Conservation (phyloP, 2,329 filamentous ascomycete genomes). For the Colletotrichum sp. region DNA sequence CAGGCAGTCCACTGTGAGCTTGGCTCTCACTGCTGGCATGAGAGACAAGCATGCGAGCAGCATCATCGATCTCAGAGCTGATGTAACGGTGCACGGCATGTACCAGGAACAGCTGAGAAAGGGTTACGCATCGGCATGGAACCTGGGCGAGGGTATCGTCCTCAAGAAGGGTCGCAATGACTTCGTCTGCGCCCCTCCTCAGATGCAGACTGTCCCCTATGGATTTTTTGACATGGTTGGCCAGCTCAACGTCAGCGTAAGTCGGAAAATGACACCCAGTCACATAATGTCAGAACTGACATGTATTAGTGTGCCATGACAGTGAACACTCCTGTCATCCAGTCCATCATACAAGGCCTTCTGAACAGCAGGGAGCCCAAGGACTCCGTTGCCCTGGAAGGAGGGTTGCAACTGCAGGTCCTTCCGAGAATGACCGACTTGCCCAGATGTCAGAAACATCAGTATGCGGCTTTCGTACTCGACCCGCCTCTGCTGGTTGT, state of each 20-base stretch:
- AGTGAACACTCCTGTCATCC: slow-evolving; percentile 68
- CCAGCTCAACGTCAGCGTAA: slow-evolving; percentile 57
- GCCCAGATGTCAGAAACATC: slow-evolving; percentile 65
- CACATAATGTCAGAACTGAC: not conserved
- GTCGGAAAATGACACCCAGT: slow-evolving; percentile 22
- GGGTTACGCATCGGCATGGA: slow-evolving; percentile 18
- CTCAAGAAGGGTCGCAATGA: slow-evolving; percentile 56
- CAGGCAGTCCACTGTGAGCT: slow-evolving; percentile 18
- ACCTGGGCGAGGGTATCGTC: slow-evolving; percentile 57
- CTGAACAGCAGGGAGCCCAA: slow-evolving; percentile 40
- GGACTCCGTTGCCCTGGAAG: slow-evolving; percentile 62
- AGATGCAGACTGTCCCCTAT: slow-evolving; percentile 40
- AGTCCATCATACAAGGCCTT: slow-evolving; percentile 57
- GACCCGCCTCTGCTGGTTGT: slow-evolving; percentile 64
- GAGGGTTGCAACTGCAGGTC: slow-evolving; percentile 66
- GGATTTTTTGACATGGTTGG: slow-evolving; percentile 49
- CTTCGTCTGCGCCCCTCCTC: slow-evolving; percentile 46
- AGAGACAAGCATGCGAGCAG: slow-evolving; percentile 20
- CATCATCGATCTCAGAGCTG: slow-evolving; percentile 17
- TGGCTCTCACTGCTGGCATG: slow-evolving; percentile 20
- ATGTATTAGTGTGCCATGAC: slow-evolving; percentile 66
- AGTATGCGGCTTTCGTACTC: slow-evolving; percentile 69
- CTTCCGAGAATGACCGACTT: slow-evolving; percentile 62
- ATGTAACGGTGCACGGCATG: slow-evolving; percentile 20
- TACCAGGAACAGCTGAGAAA: slow-evolving; percentile 23